phyloP scores from a whole-genome alignment of 2,329 filamentous ascomycete species.

The Botryotinia narcissicola region DNA sequence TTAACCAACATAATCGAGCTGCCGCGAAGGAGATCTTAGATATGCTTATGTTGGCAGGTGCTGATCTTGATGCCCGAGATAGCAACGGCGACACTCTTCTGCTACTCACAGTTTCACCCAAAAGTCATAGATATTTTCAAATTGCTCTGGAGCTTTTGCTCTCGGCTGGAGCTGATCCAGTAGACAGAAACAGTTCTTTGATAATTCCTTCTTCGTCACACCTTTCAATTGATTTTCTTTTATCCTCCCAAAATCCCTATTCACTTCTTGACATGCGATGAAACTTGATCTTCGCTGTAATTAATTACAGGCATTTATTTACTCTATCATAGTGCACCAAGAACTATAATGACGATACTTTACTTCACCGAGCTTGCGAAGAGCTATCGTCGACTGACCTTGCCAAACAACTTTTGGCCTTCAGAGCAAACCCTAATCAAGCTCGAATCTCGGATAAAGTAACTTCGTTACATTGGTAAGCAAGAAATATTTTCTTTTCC shows the following conservation, averaged over 20 bases:
- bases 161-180: constrained; percentile 16
- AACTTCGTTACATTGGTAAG: constrained; percentile 4
- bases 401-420: background rate
- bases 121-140: background rate
- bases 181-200: background rate
- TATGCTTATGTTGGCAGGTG: constrained; percentile 30
- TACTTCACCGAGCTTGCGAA: constrained; percentile 7
- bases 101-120: background rate
- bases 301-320: background rate
- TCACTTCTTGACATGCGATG: background rate
- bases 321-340: background rate
- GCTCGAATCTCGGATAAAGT: background rate
- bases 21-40: constrained; percentile 8
- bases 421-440: constrained; percentile 7
- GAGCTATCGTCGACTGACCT: background rate
- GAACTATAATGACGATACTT: background rate
- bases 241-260: background rate
- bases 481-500: background rate
- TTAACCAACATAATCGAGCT: background rate
- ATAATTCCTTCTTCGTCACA: background rate
- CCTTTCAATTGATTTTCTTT: background rate
- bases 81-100: constrained; percentile 26
- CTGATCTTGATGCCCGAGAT: constrained; percentile 31
- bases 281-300: background rate
- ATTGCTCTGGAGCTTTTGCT: background rate